Evolutionary conservation across 2,329 filamentous ascomycete genomes (phyloP).

Genomic region (Pseudocercospora eumusae): DNA sequence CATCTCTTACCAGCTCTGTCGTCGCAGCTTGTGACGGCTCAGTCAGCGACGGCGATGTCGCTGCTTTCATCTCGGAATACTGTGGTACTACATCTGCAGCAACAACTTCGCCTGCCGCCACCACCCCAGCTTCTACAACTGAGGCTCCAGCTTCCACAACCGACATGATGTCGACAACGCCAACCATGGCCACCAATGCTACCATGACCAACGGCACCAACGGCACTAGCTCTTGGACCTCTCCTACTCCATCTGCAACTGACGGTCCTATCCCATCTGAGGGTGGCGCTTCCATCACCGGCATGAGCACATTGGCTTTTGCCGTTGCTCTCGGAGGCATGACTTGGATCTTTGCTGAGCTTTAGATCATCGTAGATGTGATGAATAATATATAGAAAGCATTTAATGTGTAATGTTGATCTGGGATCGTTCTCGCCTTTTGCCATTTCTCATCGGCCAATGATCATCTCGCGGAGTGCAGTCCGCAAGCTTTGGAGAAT

Average conservation of each 20-base stretch:
- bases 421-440: neutral
- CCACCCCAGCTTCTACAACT: neutral
- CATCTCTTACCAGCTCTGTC: constrained; percentile 16
- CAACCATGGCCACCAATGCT: neutral
- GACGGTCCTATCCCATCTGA: constrained; percentile 9
- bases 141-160: constrained; percentile 2
- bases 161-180: constrained; percentile 1
- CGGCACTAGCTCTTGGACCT: constrained; percentile 7
- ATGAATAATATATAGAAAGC: neutral
- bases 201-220: constrained; percentile 5
- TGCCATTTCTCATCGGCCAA: neutral
- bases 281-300: constrained; percentile 11
- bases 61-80: constrained; percentile 13
- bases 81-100: constrained; percentile 4
- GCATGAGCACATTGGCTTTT: constrained; percentile 21
- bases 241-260: constrained; percentile 10
- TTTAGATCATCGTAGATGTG: constrained; percentile 13
- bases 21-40: constrained; percentile 19
- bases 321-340: constrained; percentile 24
- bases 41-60: constrained; percentile 12
- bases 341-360: constrained; percentile 28
- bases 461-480: neutral
- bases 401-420: constrained; percentile 15
- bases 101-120: constrained; percentile 3
- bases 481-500: neutral